A percentile compares a stretch with the other conserved stretches of the same genome.
Evolutionary conservation across 2,329 filamentous ascomycete genomes (phyloP).

Genomic region (Xylariaceae sp.): DNA sequence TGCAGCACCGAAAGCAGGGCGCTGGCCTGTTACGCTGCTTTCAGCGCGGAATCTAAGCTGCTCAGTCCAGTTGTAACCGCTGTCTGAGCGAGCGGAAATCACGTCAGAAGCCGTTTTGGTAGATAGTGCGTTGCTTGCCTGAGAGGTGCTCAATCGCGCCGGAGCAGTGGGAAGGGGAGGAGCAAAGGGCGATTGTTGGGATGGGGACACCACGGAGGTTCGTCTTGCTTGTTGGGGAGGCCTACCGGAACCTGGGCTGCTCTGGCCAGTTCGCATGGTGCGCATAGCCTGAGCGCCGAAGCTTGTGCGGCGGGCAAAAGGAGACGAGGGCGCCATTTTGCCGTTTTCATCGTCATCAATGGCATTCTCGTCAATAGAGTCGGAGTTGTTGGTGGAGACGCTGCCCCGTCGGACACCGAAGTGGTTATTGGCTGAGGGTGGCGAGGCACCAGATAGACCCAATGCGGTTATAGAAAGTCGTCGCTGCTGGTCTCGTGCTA

Average conservation of each 20-base stretch:
- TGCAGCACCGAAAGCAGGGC: slow-evolving; percentile 49
- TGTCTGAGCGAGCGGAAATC: slow-evolving; percentile 62
- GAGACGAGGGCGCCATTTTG: slow-evolving; percentile 60
- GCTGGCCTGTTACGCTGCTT: slow-evolving; percentile 59
- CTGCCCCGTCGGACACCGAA: slow-evolving; percentile 58
- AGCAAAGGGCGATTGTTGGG: slow-evolving; percentile 34
- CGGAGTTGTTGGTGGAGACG: slow-evolving; percentile 60
- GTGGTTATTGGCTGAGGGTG: slow-evolving; percentile 46
- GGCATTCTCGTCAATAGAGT: slow-evolving; percentile 65
- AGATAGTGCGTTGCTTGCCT: slow-evolving; percentile 56
- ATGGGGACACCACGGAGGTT: slow-evolving; percentile 26
- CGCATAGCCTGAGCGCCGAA: slow-evolving; percentile 78
- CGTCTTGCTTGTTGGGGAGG: slow-evolving; percentile 34
- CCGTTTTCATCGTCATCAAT: slow-evolving; percentile 62
- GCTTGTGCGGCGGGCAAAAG: slow-evolving; percentile 80
- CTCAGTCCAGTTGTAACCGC: slow-evolving; percentile 96
- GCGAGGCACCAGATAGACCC: slow-evolving; percentile 66
- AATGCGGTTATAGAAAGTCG: slow-evolving; percentile 70
- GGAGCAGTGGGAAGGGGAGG: slow-evolving; percentile 32
- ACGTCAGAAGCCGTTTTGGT: slow-evolving; percentile 61
- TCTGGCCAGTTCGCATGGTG: slow-evolving; percentile 56
- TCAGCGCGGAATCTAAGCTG: slow-evolving; percentile 89
- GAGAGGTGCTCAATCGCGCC: slow-evolving; percentile 36
- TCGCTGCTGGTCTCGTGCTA: slow-evolving; percentile 47
- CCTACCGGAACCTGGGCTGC: slow-evolving; percentile 60